A percentile compares a stretch with the other conserved stretches of the same genome.
phyloP scores from a whole-genome alignment of 495 filamentous ascomycete species.

The Neurospora sp. region DNA sequence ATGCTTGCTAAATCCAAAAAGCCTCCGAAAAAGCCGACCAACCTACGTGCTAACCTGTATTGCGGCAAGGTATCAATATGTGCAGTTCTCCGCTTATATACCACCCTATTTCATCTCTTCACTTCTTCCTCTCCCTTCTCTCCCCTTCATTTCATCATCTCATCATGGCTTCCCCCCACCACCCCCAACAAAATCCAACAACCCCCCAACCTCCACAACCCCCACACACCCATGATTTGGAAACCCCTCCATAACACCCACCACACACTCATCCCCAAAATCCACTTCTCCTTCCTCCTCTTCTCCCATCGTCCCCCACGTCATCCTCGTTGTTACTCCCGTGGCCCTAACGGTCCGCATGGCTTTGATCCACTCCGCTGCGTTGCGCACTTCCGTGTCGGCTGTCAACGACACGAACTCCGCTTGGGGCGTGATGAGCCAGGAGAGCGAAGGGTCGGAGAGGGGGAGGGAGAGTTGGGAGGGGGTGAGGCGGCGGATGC shows the following conservation, averaged over 20 bases:
- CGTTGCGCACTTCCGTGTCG: slow-evolving; percentile 29
- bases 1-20: background rate
- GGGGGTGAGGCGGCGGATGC: slow-evolving; percentile 27
- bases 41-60: background rate
- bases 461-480: slow-evolving; percentile 22
- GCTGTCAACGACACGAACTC: slow-evolving; percentile 38
- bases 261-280: slow-evolving; percentile 30
- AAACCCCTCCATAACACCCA: slow-evolving; percentile 34
- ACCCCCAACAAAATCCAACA: slow-evolving; percentile 8
- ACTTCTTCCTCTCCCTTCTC: too few species aligned
- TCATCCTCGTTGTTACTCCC: background rate
- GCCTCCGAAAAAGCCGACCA: background rate
- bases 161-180: background rate
- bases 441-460: slow-evolving; percentile 6
- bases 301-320: background rate
- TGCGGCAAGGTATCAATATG: background rate
- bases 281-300: background rate
- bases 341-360: slow-evolving; percentile 11
- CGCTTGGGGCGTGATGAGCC: slow-evolving; percentile 25
- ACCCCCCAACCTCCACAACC: slow-evolving; percentile 31
- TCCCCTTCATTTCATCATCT: too few species aligned
- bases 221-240: slow-evolving; percentile 19
- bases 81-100: background rate
- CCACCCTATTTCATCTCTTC: too few species aligned
- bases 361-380: slow-evolving; percentile 29